Conservation (phyloP, 495 filamentous ascomycete genomes). For the Penicillium psychrofluorescens region DNA sequence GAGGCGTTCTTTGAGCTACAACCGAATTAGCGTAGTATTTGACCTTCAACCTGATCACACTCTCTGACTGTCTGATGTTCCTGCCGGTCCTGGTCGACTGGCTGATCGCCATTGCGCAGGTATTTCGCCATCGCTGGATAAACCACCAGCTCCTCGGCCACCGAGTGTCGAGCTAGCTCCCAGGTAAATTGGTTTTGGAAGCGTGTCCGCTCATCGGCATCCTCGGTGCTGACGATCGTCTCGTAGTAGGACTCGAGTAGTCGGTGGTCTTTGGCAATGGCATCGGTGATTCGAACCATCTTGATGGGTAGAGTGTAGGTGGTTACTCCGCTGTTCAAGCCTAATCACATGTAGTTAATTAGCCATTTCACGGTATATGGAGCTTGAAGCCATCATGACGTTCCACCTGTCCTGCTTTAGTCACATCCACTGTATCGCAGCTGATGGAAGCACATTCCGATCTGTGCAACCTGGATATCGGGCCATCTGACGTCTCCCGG, state of each 20-base stretch:
- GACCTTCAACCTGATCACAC: not conserved
- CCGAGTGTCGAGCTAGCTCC: constrained; percentile 58
- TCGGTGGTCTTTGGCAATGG: constrained; percentile 45
- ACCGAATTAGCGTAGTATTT: not conserved
- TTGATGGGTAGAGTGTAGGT: not conserved
- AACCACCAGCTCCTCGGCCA: constrained; percentile 59
- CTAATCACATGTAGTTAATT: too few species aligned
- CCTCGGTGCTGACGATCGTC: constrained; percentile 40
- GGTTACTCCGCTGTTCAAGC: too few species aligned
- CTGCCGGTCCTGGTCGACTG: constrained; percentile 48
- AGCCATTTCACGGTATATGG: too few species aligned
- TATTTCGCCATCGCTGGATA: constrained; percentile 60
- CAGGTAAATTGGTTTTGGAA: constrained; percentile 63
- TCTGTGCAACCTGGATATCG: not conserved
- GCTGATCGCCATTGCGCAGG: constrained; percentile 38
- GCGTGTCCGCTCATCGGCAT: constrained; percentile 41
- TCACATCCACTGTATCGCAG: not conserved
- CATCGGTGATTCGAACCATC: constrained; percentile 15
- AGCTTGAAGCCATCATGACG: not conserved
- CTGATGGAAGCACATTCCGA: constrained; percentile 1
- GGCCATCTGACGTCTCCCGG: too few species aligned
- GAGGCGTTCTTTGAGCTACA: constrained; percentile 36
- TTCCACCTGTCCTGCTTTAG: too few species aligned
- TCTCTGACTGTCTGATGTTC: constrained; percentile 47
- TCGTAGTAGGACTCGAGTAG: constrained; percentile 52